Evolutionary conservation across 176 grass and related monocot genomes (phyloP), one percentile per base, ranked within the genome.

Genomic region (Otatea glauca): DNA sequence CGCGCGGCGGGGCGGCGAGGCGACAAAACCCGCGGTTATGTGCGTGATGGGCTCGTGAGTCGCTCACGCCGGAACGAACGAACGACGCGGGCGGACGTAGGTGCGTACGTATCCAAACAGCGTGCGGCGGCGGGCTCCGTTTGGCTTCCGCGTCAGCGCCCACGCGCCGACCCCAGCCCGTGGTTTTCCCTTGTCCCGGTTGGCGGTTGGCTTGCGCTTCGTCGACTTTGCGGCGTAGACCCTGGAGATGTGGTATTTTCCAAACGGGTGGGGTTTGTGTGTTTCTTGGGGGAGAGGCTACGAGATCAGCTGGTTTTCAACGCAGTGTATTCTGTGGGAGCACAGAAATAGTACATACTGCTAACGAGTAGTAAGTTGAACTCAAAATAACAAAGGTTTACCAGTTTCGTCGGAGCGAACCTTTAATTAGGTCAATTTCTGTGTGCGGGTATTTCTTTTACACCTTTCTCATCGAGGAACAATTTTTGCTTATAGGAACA

Each of bases 61-160:
- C 51, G 0, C 9, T 9, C 70, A 51, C 44, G 45, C 35, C 49
- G 48, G 7, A 48, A 23, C 12, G 1, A 6, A 0, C 54, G 5
- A 18, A n/a, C 54, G 55, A 58, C 55, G 55, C 55, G 24, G 23
- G n/a, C 59, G 62, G 12, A 0, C 25, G 15, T 14, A 7, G 4
- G 23, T 17, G 4, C 7, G 51, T 20, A 50, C 14, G 51, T 65
- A 66, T 25, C 60, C 48, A 67, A 65, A 68, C 47, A n/a, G 38
- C n/a, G 68, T 65, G 76, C 68, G 39, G 64, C 51, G 58, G 5
- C 0, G 17, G 17, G 2, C 5, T 18, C 17, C 35, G n/a, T n/a
- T 20, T 16, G 7, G 7, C 34, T 29, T 29, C 29, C 71, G 71
- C 56, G 67, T 84, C 87, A 88, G 87, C 87, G 68, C 81, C 68